Evolutionary conservation across 257 asterid genomes (phyloP).

Genomic region (Nicotiana obtusifolia): DNA sequence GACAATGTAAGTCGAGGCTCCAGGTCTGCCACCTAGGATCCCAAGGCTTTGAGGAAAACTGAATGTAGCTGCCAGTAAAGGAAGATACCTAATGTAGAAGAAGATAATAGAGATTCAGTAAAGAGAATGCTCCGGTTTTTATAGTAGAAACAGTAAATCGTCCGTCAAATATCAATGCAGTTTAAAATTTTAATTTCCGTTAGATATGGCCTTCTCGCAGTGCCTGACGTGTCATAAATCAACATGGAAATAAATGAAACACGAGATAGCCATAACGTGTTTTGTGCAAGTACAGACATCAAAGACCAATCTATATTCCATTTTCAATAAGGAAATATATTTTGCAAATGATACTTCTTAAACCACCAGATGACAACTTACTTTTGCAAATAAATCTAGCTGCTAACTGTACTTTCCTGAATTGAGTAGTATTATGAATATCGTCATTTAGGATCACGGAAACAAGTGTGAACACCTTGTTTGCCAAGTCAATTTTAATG

Average conservation of each 20-base stretch:
- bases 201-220: neutral
- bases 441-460: neutral
- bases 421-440: neutral
- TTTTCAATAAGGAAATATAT: neutral
- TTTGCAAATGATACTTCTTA: neutral
- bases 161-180: neutral
- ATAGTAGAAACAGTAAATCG: neutral
- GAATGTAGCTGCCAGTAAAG: conserved; percentile 76
- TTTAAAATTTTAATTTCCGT: neutral
- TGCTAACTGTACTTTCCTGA: neutral
- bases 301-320: neutral
- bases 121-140: neutral
- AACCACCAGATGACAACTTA: neutral
- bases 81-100: conserved; percentile 59
- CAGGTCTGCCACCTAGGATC: conserved; percentile 91
- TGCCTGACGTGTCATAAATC: neutral
- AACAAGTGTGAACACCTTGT: neutral
- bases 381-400: neutral
- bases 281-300: neutral
- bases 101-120: neutral
- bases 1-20: conserved; percentile 86
- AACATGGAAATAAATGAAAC: neutral
- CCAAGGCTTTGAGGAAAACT: conserved; percentile 96
- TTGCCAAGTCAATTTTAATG: neutral
- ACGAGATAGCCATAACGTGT: neutral